These are phyloP conservation scores for Boletus sp. DNA, from an alignment of 1,284 basidiomycete genomes.

Conservation along the genomic window DNA sequence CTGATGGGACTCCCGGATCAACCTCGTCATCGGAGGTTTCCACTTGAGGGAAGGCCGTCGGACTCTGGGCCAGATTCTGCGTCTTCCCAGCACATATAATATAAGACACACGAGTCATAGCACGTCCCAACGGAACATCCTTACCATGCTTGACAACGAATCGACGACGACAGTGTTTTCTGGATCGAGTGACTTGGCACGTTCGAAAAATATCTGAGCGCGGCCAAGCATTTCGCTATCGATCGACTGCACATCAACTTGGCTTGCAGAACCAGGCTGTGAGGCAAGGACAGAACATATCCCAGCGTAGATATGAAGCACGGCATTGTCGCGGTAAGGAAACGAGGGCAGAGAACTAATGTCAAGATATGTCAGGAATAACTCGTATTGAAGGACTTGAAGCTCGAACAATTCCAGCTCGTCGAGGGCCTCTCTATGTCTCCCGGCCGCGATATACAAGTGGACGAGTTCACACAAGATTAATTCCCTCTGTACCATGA, in stretches of 20 bases:
- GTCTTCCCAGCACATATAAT: conserved; percentile 12
- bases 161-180: conserved; percentile 52
- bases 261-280: conserved; percentile 31
- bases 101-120: neutral
- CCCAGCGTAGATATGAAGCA: conserved; percentile 80
- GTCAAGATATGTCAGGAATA: conserved; percentile 10
- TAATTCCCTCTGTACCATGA: conserved; percentile 56
- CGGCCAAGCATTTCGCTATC: conserved; percentile 43
- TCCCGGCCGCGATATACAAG: conserved; percentile 54
- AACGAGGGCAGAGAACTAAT: conserved; percentile 77
- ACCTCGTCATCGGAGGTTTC: conserved; percentile 47
- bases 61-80: conserved; percentile 19
- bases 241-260: conserved; percentile 7
- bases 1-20: conserved; percentile 14
- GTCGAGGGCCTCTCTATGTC: conserved; percentile 69
- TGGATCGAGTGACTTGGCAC: conserved; percentile 55
- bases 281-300: conserved; percentile 62
- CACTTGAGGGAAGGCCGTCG: conserved; percentile 14
- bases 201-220: conserved; percentile 62
- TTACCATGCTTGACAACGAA: conserved; percentile 49
- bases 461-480: conserved; percentile 75
- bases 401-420: conserved; percentile 75
- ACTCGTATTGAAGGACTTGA: conserved; percentile 1
- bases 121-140: conserved; percentile 5
- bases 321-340: conserved; percentile 78